Conservation (phyloP, 495 filamentous ascomycete genomes). For the Neurospora tetraspora region DNA sequence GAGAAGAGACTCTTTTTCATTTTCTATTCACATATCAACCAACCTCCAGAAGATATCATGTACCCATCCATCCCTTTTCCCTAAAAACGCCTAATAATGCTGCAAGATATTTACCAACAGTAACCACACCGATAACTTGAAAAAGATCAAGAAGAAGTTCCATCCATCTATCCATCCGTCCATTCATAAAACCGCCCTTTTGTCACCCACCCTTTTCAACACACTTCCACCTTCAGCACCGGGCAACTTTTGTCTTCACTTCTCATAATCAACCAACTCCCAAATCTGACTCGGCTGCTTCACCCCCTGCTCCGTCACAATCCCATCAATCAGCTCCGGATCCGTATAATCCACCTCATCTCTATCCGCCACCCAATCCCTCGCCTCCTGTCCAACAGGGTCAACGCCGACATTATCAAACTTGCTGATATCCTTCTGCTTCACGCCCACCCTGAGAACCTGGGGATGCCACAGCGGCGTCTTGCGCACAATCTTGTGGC, state of each 20-base stretch:
- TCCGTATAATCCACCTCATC: slow-evolving; percentile 74
- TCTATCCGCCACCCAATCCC: slow-evolving; percentile 17
- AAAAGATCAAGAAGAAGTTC: background rate
- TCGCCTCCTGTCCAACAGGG: slow-evolving; percentile 23
- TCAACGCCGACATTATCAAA: slow-evolving; percentile 46
- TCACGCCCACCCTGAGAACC: slow-evolving; percentile 32
- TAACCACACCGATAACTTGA: background rate
- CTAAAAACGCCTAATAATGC: background rate
- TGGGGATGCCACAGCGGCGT: slow-evolving; percentile 16
- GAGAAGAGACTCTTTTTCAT: background rate
- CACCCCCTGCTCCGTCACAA: slow-evolving; percentile 33
- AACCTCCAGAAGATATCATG: background rate
- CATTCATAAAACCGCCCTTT: background rate
- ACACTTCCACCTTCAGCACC: background rate
- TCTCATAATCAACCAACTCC: slow-evolving; percentile 26
- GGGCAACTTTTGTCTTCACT: background rate
- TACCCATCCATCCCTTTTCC: background rate
- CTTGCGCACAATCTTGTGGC: slow-evolving; percentile 56
- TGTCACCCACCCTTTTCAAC: background rate
- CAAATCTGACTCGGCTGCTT: slow-evolving; percentile 29
- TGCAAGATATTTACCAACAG: background rate
- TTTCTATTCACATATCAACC: background rate
- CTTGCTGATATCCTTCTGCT: slow-evolving; percentile 58
- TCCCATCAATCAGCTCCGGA: slow-evolving; percentile 19
- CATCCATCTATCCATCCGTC: background rate